These are phyloP conservation scores for Yamadazyma nakazawae DNA, from an alignment of 805 yeast genomes.

Conservation along the genomic window DNA sequence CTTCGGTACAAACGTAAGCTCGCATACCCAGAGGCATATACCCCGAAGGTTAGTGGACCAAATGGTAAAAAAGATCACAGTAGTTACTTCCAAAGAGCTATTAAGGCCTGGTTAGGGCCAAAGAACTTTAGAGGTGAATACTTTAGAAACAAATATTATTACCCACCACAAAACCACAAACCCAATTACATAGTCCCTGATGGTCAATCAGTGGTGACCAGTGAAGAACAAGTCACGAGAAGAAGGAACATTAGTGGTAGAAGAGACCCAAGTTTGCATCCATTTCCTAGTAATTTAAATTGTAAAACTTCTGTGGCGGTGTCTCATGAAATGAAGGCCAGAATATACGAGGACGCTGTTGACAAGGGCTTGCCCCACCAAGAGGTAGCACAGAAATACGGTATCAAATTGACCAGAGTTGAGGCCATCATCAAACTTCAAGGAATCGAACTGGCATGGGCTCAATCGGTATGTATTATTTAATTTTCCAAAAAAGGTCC, in stretches of 20 bases:
- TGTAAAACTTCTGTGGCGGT: constrained; percentile 67
- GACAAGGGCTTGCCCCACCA: constrained; percentile 57
- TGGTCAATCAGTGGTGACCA: constrained; percentile 31
- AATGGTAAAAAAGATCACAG: constrained; percentile 39
- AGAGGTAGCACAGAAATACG: constrained; percentile 73
- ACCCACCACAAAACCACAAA: constrained; percentile 61
- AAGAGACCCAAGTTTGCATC: constrained; percentile 48
- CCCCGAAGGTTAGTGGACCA: constrained; percentile 28
- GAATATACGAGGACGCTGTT: constrained; percentile 55
- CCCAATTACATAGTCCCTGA: constrained; percentile 72
- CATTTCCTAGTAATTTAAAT: constrained; percentile 75
- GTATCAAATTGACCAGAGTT: constrained; percentile 78
- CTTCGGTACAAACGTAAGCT: constrained; percentile 20
- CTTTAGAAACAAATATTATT: constrained; percentile 67
- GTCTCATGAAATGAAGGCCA: constrained; percentile 53
- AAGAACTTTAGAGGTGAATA: constrained; percentile 81
- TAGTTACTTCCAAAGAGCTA: constrained; percentile 56
- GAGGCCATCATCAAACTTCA: constrained; percentile 80
- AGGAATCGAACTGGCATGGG: constrained; percentile 62
- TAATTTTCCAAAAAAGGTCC: background rate
- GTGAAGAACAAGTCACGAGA: constrained; percentile 4
- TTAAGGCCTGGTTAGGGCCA: constrained; percentile 80
- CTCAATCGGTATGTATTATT: constrained; percentile 51
- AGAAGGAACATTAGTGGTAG: background rate
- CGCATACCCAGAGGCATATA: constrained; percentile 34